Conservation (phyloP, 2,329 filamentous ascomycete genomes). For the Mycosphaerelloides madeirae region DNA sequence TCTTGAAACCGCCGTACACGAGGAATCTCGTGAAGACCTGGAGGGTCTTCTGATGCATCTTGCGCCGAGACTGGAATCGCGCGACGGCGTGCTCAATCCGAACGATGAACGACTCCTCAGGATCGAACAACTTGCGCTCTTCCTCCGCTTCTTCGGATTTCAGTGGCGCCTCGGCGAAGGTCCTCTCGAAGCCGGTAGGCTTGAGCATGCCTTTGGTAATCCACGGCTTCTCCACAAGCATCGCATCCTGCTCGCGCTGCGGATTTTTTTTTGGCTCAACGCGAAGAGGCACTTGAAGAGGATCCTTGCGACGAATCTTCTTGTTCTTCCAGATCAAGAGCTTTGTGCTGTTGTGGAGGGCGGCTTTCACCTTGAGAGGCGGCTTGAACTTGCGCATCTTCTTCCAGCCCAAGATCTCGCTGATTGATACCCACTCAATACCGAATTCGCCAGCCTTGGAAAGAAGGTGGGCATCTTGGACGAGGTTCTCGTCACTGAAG, state of each 20-base stretch:
- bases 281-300: conserved; percentile 27
- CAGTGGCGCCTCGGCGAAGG: conserved; percentile 73
- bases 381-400: conserved; percentile 46
- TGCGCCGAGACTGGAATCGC: conserved; percentile 72
- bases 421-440: conserved; percentile 42
- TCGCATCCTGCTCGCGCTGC: conserved; percentile 27
- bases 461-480: conserved; percentile 40
- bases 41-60: conserved; percentile 59
- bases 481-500: conserved; percentile 47
- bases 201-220: conserved; percentile 41
- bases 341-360: conserved; percentile 39
- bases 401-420: conserved; percentile 40
- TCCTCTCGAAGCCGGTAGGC: conserved; percentile 56
- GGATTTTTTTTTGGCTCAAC: conserved; percentile 25
- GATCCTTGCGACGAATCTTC: conserved; percentile 42
- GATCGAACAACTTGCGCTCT: conserved; percentile 65
- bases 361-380: conserved; percentile 34
- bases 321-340: conserved; percentile 41
- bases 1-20: conserved; percentile 73
- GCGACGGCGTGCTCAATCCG: conserved; percentile 83
- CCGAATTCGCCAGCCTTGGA: conserved; percentile 37
- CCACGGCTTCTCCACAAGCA: conserved; percentile 28
- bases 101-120: conserved; percentile 47
- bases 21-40: conserved; percentile 76
- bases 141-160: conserved; percentile 63